These are phyloP conservation scores for Candida montana DNA, from an alignment of 805 yeast species.

Conservation along the genomic window DNA sequence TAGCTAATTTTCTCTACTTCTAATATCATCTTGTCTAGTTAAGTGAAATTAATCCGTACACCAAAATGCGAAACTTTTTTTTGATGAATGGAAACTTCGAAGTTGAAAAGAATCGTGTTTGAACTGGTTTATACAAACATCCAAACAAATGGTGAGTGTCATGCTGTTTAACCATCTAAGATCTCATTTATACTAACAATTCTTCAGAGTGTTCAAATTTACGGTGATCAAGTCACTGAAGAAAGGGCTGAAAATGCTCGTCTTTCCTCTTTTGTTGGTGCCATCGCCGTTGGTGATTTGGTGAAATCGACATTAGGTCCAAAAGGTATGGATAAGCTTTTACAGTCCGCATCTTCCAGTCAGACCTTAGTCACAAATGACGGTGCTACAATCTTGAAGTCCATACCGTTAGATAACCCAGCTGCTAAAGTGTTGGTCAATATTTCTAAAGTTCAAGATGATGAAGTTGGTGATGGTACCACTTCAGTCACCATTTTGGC, in stretches of 20 bases:
- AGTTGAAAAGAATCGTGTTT: neutral
- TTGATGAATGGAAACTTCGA: neutral
- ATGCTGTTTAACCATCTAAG: neutral
- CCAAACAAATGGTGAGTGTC: neutral
- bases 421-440: constrained; percentile 96
- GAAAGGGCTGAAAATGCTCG: constrained; percentile 98
- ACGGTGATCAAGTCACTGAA: constrained; percentile 96
- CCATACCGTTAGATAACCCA: constrained; percentile 94
- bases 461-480: constrained; percentile 98
- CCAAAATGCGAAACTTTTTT: constrained; percentile 1
- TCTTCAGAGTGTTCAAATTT: constrained; percentile 64
- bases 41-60: neutral
- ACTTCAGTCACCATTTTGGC: constrained; percentile 91
- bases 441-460: constrained; percentile 58
- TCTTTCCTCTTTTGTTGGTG: constrained; percentile 95
- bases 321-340: constrained; percentile 95
- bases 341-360: constrained; percentile 81
- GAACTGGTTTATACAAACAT: too few species aligned
- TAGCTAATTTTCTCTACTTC: too few species aligned
- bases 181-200: constrained; percentile 4
- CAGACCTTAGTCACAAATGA: constrained; percentile 86
- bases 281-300: constrained; percentile 97
- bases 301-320: constrained; percentile 96
- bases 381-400: constrained; percentile 93
- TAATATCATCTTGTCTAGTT: too few species aligned